Base-by-base conservation (phyloP, 306 rosid species). In the Cercis canadensis region DNA sequence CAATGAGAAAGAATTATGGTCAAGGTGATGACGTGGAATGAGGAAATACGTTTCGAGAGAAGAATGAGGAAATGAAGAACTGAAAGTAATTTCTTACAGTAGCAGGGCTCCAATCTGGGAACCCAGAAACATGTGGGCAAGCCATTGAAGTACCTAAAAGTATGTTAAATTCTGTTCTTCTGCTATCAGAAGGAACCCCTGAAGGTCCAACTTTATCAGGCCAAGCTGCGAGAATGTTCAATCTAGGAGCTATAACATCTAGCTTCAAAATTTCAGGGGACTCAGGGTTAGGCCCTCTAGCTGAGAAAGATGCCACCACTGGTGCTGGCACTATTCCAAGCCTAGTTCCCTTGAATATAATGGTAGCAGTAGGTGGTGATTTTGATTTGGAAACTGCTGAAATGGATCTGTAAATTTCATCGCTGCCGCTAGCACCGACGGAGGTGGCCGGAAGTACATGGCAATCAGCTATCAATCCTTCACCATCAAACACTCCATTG, bases 191-290 rank as follows among this genome's bases (percentile, higher is more conserved):
- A 44, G 86, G 49, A 41, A 92, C 60, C 1, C 88, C 91, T 6
- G 96, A 87, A 0, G 96, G 97, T 0, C 93, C 83, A 7, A 92
- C 72, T 8, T 16, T 69, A 12, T 78, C 87, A 1, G 96, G 96
- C 97, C 97, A 92, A 33, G 96, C 97, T 12, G 96, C 97, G 2
- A 92, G 87, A n/a, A 92, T 92, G 81, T 92, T 92, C 78, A 92
- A 24, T 2, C 97, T 92, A 0, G 97, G 97, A 3, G 97, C 97
- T 16, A 92, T 85, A 44, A 92, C 77, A 32, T 92, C 97, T 0
- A 96, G 96, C 77, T 92, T 92, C 12, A 92, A 43, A 12, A 92
- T 85, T 54, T 92, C 97, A 1, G 91, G 89, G 0, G 97, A 82
- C 57, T 78, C 89, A 0, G 97, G 97, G 37, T 92, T 89, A 0